Conservation (phyloP, 2,329 filamentous ascomycete genomes). For the Stenocarpella maydis region DNA sequence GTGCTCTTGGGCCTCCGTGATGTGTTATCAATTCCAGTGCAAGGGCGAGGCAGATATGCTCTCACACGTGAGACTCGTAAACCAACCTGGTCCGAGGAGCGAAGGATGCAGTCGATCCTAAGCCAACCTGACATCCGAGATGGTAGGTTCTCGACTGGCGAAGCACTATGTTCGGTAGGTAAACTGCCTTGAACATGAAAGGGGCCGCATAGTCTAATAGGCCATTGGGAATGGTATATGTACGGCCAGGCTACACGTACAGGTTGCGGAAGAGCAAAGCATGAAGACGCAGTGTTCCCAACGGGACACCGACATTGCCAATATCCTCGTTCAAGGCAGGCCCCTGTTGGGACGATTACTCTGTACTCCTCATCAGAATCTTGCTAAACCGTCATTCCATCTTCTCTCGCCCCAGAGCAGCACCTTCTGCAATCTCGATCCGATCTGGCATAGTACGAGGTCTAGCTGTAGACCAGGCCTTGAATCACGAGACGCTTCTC, state of each 20-base stretch:
- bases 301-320: neutral
- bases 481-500: neutral
- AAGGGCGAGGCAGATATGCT: neutral
- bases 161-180: neutral
- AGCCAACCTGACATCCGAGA: neutral
- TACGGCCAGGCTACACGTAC: too few species aligned
- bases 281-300: neutral
- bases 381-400: neutral
- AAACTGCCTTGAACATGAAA: too few species aligned
- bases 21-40: neutral
- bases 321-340: neutral
- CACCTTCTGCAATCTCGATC: neutral
- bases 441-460: neutral
- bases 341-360: neutral
- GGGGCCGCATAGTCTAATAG: too few species aligned
- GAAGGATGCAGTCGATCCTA: neutral
- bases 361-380: too few species aligned
- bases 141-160: neutral
- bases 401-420: neutral
- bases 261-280: too few species aligned
- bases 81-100: too few species aligned
- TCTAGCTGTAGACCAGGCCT: neutral
- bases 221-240: too few species aligned
- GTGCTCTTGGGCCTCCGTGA: neutral
- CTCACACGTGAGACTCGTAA: neutral